Base-by-base conservation (phyloP, 2,329 filamentous ascomycete species). In the Thelonectria rubi region DNA sequence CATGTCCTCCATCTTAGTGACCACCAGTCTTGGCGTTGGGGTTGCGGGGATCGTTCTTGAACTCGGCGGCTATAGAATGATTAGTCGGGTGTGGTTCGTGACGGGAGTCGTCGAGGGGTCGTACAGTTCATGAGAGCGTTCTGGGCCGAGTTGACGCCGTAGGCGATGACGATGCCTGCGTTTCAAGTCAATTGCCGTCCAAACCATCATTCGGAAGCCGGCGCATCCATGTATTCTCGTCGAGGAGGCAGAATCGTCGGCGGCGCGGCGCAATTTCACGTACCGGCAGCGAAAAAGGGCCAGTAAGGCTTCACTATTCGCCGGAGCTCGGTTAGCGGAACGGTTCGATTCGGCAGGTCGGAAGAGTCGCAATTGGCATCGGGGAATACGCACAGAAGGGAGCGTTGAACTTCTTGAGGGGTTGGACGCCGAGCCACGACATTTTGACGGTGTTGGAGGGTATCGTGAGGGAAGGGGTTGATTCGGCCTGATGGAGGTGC, bases 21-120 rank as follows among this genome's bases (percentile, higher is more conserved):
- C 73, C 74, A 48, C 75, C 76, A 58, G 76, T 70, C 78, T 82
- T 85, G 71, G 79, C 80, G 72, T 84, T 82, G 69, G 88, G 89
- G 87, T 97, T 97, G 80, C 94, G 89, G 70, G 94, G 93, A 82
- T 98, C 94, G 85, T 97, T 96, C 89, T 94, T 96, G 88, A 87
- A 97, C 84, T 98, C 93, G 73, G 91, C 92, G 84, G 88, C 94
- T 98, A 73, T 67, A 50, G 24, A 47, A 62, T 62, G 48, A 69
- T 76, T 62, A 76, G 73, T 64, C 64, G 39, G 20, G 34, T 51
- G 56, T 50, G n/a, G 14, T 18, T 32, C 18, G 11, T 48, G 3
- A 50, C 21, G 20, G 6, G 2, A n/a, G 24, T 57, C 45, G 48
- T 53, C 48, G 34, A 52, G 63, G 61, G 30, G 42, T 45, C 63